Base-by-base conservation (phyloP, 495 filamentous ascomycete genomes). In the Xylaria grammica region DNA sequence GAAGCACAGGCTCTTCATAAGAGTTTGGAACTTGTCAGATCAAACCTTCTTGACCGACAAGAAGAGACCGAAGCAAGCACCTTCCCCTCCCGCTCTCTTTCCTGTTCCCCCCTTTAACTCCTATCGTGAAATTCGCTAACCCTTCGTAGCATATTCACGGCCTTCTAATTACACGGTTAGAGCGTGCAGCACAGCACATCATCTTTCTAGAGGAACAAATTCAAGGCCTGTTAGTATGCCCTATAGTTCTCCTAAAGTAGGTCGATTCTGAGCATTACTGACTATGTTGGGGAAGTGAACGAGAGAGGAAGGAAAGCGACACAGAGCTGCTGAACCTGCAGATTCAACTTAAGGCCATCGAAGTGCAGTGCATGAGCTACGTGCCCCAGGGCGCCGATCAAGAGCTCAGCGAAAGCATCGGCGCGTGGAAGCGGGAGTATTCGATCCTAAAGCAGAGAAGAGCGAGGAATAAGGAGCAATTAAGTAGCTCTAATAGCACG, bases 111-210 rank as follows among this genome's bases (percentile, higher is more conserved):
- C 45, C 26, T 29, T 32, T 30, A 24, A 27, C 10, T 27, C 22
- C n/a, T n/a, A 49, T 50, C 69, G 5, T 67, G 58, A 63, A 29
- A 15, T 24, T 27, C 17, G 44, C 44, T 11, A 17, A 45, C 54
- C 2, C 30, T n/a, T 15, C 46, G 22, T 61, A 86, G 82, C 82
- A 87, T 64, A 80, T 87, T 55, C 84, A 85, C 55, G 74, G 74
- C 11, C 65, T 87, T 40, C 73, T 85, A 3, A 74, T 86, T 51
- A 77, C 78, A 27, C 74, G 84, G 20, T 77, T 77, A 38, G 84
- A 86, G 64, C 77, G 78, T 9, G 82, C 83, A 32, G 83, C 84
- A 22, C 74, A 80, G 61, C 78, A 79, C 20, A 85, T 87, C 48
- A 69, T 84, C 24, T 68, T 78, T 27, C 75, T 87, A 20, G 82